Conservation (phyloP, 768 basidiomycete genomes). For the Dioszegia crocea region DNA sequence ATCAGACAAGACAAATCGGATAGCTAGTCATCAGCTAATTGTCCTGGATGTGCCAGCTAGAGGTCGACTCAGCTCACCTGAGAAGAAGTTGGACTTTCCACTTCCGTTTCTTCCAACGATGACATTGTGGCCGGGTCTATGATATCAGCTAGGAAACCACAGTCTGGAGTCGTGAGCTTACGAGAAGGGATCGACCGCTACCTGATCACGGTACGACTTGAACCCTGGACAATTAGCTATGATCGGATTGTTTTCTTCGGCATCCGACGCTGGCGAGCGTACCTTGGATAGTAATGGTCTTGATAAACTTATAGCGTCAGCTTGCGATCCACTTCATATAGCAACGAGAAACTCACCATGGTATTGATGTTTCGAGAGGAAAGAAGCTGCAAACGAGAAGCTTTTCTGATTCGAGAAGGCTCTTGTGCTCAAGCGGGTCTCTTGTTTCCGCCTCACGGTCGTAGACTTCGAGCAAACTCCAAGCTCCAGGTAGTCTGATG, state of each 20-base stretch:
- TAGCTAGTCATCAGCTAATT: constrained; percentile 57
- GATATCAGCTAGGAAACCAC: neutral
- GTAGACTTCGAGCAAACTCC: no score
- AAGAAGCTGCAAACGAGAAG: neutral
- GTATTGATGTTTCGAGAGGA: neutral
- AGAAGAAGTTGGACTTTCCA: constrained; percentile 98
- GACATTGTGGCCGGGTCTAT: constrained; percentile 77
- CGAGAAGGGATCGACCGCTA: constrained; percentile 79
- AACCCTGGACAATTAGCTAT: constrained; percentile 63
- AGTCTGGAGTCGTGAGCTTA: constrained; percentile 15
- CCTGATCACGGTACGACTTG: constrained; percentile 71
- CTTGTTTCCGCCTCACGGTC: no score
- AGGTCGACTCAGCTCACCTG: constrained; percentile 57
- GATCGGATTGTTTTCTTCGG: neutral
- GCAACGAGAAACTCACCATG: neutral
- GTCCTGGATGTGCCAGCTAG: neutral
- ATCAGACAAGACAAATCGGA: constrained; percentile 95
- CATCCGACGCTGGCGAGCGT: neutral
- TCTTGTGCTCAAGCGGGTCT: no score
- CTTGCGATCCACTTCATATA: neutral
- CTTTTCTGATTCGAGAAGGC: no score
- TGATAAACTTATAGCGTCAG: constrained; percentile 34
- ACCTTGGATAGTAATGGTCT: constrained; percentile 50
- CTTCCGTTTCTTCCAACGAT: constrained; percentile 96
- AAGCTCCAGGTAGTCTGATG: no score